A percentile compares a stretch with the other conserved stretches of the same genome.
phyloP scores from a whole-genome alignment of 2,329 filamentous ascomycete species.

The Amesomyces nigricolor region DNA sequence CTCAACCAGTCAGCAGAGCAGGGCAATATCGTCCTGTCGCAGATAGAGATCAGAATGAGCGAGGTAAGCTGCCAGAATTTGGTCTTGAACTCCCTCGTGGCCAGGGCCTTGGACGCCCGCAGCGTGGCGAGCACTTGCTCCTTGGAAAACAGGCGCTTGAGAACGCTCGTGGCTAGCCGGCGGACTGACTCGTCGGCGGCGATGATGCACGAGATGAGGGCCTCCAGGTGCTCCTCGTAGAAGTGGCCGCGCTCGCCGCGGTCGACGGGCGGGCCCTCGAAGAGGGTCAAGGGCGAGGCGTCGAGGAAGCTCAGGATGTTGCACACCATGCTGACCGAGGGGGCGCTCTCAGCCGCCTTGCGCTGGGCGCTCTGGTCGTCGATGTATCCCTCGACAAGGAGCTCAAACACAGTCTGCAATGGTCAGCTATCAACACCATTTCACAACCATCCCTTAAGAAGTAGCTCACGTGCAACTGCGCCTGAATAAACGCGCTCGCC shows the following conservation, averaged over 20 bases:
- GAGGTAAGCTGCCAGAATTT: constrained; percentile 52
- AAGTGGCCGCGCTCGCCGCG: constrained; percentile 34
- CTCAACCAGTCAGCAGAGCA: constrained; percentile 40
- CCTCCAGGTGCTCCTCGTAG: constrained; percentile 44
- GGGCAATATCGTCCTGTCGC: constrained; percentile 42
- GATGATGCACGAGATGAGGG: constrained; percentile 50
- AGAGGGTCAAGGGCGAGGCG: constrained; percentile 46
- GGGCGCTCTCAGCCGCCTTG: constrained; percentile 36
- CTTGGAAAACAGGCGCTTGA: constrained; percentile 43
- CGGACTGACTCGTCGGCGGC: constrained; percentile 47
- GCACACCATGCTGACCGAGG: constrained; percentile 41
- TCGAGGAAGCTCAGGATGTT: constrained; percentile 54
- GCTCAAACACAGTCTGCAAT: constrained; percentile 35
- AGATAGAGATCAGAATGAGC: constrained; percentile 43
- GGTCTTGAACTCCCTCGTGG: constrained; percentile 35
- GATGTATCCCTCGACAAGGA: constrained; percentile 36
- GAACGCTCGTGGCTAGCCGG: constrained; percentile 42
- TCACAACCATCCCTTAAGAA: background rate
- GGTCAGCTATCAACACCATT: constrained; percentile 1
- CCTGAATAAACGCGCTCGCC: constrained; percentile 51
- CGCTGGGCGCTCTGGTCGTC: constrained; percentile 37
- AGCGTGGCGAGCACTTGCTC: constrained; percentile 34
- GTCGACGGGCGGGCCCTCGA: constrained; percentile 37
- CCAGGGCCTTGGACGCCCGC: constrained; percentile 34
- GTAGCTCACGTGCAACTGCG: constrained; percentile 48